phyloP scores from a whole-genome alignment of 2,329 filamentous ascomycete genomes.

The Cladophialophora yegresii region DNA sequence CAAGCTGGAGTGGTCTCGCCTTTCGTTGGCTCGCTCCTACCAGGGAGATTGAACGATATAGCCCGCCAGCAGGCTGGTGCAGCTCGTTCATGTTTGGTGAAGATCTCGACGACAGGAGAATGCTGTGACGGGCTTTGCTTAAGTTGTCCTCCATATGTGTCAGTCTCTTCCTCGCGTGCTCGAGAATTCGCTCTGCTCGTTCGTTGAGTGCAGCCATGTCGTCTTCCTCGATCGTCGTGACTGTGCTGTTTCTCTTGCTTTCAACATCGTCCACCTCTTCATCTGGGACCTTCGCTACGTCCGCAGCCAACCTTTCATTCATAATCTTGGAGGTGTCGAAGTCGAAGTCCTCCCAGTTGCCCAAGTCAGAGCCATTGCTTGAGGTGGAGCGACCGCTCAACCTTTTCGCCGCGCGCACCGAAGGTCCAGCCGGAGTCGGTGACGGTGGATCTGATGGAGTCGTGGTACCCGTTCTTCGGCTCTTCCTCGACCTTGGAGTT shows the following conservation, averaged over 20 bases:
- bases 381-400: conserved; percentile 55
- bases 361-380: conserved; percentile 37
- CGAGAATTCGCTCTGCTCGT: conserved; percentile 84
- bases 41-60: conserved; percentile 47
- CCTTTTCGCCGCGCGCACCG: conserved; percentile 42
- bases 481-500: conserved; percentile 33
- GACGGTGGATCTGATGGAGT: conserved; percentile 23
- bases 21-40: conserved; percentile 32
- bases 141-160: conserved; percentile 94
- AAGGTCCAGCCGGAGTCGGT: conserved; percentile 22
- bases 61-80: conserved; percentile 46
- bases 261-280: conserved; percentile 39
- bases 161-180: conserved; percentile 85
- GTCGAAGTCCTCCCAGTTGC: conserved; percentile 38
- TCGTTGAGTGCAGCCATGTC: conserved; percentile 76
- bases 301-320: conserved; percentile 34
- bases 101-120: conserved; percentile 57
- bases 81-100: conserved; percentile 49
- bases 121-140: conserved; percentile 70
- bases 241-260: conserved; percentile 41
- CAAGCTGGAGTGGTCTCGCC: conserved; percentile 25
- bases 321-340: conserved; percentile 36
- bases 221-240: conserved; percentile 54
- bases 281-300: conserved; percentile 36
- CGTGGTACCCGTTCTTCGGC: conserved; percentile 15